phyloP scores from a whole-genome alignment of 306 rosid species.

The Calophaca sinica region DNA sequence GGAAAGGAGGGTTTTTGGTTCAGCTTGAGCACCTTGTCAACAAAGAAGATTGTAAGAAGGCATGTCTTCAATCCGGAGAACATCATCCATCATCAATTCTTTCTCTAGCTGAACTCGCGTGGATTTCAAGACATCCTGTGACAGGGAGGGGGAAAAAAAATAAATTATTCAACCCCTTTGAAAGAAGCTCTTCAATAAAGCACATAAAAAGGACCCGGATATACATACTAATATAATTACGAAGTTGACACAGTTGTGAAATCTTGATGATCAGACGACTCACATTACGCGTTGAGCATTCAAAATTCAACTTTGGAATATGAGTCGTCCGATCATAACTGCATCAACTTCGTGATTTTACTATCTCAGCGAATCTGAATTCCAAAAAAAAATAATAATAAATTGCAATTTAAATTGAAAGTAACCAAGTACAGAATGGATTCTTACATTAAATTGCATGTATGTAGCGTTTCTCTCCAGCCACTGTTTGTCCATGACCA shows the following conservation, averaged over 20 bases:
- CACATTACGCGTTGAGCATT: too few species aligned
- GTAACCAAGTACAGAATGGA: constrained; percentile 3
- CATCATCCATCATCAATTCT: constrained; percentile 84
- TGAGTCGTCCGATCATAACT: too few species aligned
- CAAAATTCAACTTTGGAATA: too few species aligned
- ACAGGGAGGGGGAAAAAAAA: not conserved
- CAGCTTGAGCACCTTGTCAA: constrained; percentile 42
- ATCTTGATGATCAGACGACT: too few species aligned
- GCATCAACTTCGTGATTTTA: too few species aligned
- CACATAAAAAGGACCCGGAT: not conserved
- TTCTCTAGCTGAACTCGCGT: constrained; percentile 78
- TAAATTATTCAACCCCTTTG: not conserved
- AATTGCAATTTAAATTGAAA: too few species aligned
- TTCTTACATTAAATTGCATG: constrained; percentile 93
- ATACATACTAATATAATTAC: too few species aligned
- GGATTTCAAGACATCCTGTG: constrained; percentile 76
- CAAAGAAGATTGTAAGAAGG: constrained; percentile 82
- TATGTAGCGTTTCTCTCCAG: constrained; percentile 81
- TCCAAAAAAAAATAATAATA: too few species aligned
- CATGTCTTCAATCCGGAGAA: constrained; percentile 86
- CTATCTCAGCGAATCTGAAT: too few species aligned
- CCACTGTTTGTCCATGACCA: constrained; percentile 90
- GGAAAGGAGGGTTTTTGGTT: too few species aligned
- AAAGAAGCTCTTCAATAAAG: not conserved
- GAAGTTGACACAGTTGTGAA: too few species aligned